Evolutionary conservation across 352 stramenopile species (phyloP).

Genomic region (Pythium brachiatum): DNA sequence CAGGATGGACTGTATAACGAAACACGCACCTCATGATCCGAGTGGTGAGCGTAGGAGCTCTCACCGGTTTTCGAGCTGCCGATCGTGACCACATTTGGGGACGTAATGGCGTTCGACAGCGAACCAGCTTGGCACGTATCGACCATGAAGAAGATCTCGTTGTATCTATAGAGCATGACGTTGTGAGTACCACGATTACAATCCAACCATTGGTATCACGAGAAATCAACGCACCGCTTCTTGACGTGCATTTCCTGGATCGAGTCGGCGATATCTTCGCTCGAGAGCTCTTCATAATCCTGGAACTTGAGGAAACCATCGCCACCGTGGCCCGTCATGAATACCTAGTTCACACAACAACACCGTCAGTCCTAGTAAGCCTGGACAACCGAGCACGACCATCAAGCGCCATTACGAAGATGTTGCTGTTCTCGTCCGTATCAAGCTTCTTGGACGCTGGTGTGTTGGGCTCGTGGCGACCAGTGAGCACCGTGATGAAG

Average conservation of each 20-base stretch:
- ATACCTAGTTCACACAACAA: constrained; percentile 45
- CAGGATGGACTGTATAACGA: neutral
- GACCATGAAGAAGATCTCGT: constrained; percentile 96
- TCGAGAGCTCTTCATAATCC: constrained; percentile 96
- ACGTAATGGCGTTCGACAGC: constrained; percentile 81
- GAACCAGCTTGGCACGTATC: constrained; percentile 97
- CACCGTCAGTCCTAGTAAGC: constrained; percentile 3
- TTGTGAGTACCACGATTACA: too few species aligned
- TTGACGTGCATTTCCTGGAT: constrained; percentile 95
- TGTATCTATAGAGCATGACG: constrained; percentile 66
- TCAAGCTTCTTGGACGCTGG: constrained; percentile 88
- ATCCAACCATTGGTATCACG: neutral
- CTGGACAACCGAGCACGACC: too few species aligned
- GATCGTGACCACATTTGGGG: constrained; percentile 92
- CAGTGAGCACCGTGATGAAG: constrained; percentile 94
- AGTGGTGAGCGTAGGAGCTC: constrained; percentile 95
- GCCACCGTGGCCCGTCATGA: constrained; percentile 94
- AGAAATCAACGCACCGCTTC: constrained; percentile 55
- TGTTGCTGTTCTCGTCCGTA: constrained; percentile 88
- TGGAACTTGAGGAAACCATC: constrained; percentile 99
- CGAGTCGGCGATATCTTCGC: constrained; percentile 90
- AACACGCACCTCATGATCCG: constrained; percentile 58
- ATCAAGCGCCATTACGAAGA: constrained; percentile 39
- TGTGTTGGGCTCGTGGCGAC: constrained; percentile 85
- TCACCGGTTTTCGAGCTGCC: constrained; percentile 90